Evolutionary conservation across 1,284 basidiomycete genomes (phyloP), one percentile per base, ranked within the genome.

Genomic region (Veloboletus limbatus): DNA sequence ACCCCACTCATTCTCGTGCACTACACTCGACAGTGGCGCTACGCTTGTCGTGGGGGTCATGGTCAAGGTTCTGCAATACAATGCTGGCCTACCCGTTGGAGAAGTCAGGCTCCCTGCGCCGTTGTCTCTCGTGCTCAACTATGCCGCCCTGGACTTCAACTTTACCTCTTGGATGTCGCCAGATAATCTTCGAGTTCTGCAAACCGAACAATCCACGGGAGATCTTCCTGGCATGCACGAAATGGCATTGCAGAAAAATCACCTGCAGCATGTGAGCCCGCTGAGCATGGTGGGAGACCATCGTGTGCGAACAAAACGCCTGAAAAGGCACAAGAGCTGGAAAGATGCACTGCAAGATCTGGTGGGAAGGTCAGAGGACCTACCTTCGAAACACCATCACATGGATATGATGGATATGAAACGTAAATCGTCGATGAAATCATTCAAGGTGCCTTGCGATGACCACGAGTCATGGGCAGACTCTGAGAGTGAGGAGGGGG

Each of bases 81-180:
- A 77, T 56, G 60, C 60, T 18, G 66, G 74, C 61, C 69, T 64
- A 49, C 60, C 51, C 5, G 48, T 60, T 62, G 55, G 55, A 62
- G 65, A 60, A 56, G 18, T 60, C 8, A 53, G 33, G 36, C 61
- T 82, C 26, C 75, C 74, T 10, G 71, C 72, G 20, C 96, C 96
- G 1, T 72, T 88, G 36, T 88, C 91, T 1, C 73, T 98, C 41
- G 82, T 97, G 20, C 79, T 97, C 44, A 86, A 76, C 57, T 91
- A 91, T 63, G 75, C 87, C 49, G 89, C 74, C 16, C 78, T 98
- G 41, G 96, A 98, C 66, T 98, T 99, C 73, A 96, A 97, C 65
- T 98, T 95, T 65, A 91, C 89, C 0, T 92, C 92, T 20, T 99
- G 96, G 96, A 97, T 98, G 94, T 85, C 93, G 1, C 85, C 88